Base-by-base conservation (phyloP, 2,329 filamentous ascomycete species). In the Alternaria conjuncta region DNA sequence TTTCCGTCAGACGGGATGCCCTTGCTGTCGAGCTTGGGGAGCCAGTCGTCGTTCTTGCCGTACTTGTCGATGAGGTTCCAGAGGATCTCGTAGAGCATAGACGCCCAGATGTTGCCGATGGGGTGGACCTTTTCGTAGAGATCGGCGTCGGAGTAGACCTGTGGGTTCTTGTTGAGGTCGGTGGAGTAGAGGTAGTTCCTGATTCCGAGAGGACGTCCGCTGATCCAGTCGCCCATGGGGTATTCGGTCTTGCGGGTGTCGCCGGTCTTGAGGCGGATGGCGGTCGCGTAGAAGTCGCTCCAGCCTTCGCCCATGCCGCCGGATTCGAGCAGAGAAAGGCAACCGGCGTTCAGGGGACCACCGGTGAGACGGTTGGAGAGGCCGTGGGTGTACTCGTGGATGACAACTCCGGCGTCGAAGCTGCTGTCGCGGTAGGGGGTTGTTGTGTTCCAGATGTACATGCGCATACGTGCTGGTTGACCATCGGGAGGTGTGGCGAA, bases 221-320 rank as follows among this genome's bases (percentile, higher is more conserved):
- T 75, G 3, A 86, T 79, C 85, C 86, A 88, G 25, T 80, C 81
- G 8, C 84, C 86, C 74, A 87, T 81, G 10, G 81, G 63, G 70
- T 85, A 86, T 74, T 85, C 76, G 2, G 74, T 84, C 5, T 61
- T 65, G 47, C 84, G 79, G 6, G 82, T 86, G 71, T 87, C 84
- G 13, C 63, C 64, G 4, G 80, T 50, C 76, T 84, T 84, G 61
- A 86, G 70, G 54, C 82, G 81, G 63, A 87, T 80, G 5, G 85
- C 84, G 0, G 82, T 84, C 6, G 86, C 86, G 76, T 84, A 84
- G 75, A 87, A 86, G 66, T 88, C 86, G 60, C 82, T 79, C 86
- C 86, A 88, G 41, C 86, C 86, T 61, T 88, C 86, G 32, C 86
- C 86, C 86, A 88, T 87, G 43, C 86, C 86, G 9, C 85, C 83